Evolutionary conservation across 176 grass and related monocot species (phyloP).

Genomic region (Elaeis guineensis): DNA sequence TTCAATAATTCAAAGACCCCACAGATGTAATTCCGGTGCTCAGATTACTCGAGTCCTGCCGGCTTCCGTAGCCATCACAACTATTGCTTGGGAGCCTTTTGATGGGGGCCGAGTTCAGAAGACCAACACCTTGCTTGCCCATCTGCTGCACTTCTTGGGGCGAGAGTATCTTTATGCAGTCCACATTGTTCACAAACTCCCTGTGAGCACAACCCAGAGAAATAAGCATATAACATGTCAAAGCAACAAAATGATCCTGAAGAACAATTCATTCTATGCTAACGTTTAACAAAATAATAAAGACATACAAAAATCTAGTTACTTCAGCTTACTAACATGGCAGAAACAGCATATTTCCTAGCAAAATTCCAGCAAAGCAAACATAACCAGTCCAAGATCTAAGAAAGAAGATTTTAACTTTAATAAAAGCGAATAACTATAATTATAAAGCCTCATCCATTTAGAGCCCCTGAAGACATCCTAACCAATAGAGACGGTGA

Average conservation of each 20-base stretch:
- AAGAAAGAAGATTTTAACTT: background rate
- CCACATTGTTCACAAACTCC: slow-evolving; percentile 69
- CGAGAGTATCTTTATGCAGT: slow-evolving; percentile 60
- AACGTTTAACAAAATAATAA: background rate
- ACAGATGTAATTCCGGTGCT: slow-evolving; percentile 74
- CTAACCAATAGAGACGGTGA: too few species aligned
- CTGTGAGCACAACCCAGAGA: slow-evolving; percentile 6
- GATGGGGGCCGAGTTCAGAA: slow-evolving; percentile 45
- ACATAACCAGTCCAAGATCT: background rate
- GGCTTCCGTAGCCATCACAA: slow-evolving; percentile 63
- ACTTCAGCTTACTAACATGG: background rate
- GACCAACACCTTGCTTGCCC: slow-evolving; percentile 60
- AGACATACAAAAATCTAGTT: background rate
- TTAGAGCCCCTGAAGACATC: too few species aligned
- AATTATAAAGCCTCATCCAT: too few species aligned
- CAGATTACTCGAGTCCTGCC: slow-evolving; percentile 65
- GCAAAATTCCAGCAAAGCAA: background rate
- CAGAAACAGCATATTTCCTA: background rate
- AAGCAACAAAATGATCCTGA: too few species aligned
- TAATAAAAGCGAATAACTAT: background rate
- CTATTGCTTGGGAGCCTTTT: slow-evolving; percentile 42
- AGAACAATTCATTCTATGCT: too few species aligned
- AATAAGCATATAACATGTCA: slow-evolving; percentile 5
- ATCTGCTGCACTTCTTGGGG: slow-evolving; percentile 76
- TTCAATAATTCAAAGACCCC: slow-evolving; percentile 72